A percentile compares a stretch with the other conserved stretches of the same genome.
Conservation (phyloP, 2,329 filamentous ascomycete genomes). For the Sclerotinia spermophila region DNA sequence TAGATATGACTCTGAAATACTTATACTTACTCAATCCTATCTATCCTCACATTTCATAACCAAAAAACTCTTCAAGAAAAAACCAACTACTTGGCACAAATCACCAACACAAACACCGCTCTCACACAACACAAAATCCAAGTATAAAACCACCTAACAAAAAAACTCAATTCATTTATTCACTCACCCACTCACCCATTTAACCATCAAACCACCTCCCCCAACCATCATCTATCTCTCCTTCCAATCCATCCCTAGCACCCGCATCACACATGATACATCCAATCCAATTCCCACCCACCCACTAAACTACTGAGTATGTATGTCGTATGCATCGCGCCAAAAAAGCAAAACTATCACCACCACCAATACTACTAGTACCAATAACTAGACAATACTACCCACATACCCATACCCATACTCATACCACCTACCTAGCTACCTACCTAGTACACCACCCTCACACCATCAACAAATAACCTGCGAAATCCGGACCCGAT, state of each 20-base stretch:
- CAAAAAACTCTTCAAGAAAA: background rate
- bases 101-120: background rate
- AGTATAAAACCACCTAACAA: background rate
- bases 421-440: background rate
- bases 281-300: too few species aligned
- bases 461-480: background rate
- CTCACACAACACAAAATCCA: background rate
- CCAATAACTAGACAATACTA: too few species aligned
- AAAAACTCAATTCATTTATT: background rate
- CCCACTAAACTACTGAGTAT: too few species aligned
- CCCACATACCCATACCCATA: too few species aligned
- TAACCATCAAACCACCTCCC: too few species aligned
- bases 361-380: too few species aligned
- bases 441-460: background rate
- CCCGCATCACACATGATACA: too few species aligned
- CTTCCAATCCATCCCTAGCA: too few species aligned
- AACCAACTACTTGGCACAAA: background rate
- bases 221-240: too few species aligned
- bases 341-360: too few species aligned
- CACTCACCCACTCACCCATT: background rate
- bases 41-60: background rate
- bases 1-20: background rate
- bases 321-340: too few species aligned
- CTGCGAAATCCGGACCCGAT: background rate
- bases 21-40: background rate